phyloP scores from a whole-genome alignment of 768 basidiomycete genomes.

The Trametes cingulata region DNA sequence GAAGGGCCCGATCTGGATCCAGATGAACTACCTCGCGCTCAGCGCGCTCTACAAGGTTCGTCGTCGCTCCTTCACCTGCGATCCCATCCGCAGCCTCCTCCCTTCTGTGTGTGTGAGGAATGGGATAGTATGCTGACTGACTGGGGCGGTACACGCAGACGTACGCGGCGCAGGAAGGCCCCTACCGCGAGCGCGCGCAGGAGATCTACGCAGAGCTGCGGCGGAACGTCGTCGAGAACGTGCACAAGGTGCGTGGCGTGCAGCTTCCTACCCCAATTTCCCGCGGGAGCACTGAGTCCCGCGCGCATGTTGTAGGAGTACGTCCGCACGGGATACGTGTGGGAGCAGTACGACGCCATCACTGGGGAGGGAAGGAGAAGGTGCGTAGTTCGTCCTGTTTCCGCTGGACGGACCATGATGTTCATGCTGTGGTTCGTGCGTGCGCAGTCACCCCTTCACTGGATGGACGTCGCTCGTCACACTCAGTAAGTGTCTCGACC shows the following conservation, averaged over 20 bases:
- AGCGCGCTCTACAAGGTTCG: slow-evolving; percentile 74
- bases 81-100: neutral
- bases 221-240: slow-evolving; percentile 82
- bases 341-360: slow-evolving; percentile 93
- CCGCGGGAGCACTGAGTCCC: neutral
- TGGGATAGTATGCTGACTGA: neutral
- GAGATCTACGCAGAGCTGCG: slow-evolving; percentile 81
- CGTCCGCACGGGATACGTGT: slow-evolving; percentile 89
- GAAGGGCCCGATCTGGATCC: slow-evolving; percentile 96
- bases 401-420: slow-evolving; percentile 5
- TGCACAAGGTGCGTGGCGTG: slow-evolving; percentile 52
- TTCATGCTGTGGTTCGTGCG: neutral
- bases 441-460: slow-evolving; percentile 86
- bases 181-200: slow-evolving; percentile 71
- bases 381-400: slow-evolving; percentile 42
- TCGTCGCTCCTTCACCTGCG: neutral
- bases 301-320: slow-evolving; percentile 63
- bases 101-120: neutral
- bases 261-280: neutral
- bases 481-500: slow-evolving; percentile 67
- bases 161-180: slow-evolving; percentile 79
- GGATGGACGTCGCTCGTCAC: slow-evolving; percentile 93
- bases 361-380: slow-evolving; percentile 86
- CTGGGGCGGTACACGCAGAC: slow-evolving; percentile 45
- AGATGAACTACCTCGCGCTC: slow-evolving; percentile 93